Conservation (phyloP, 352 stramenopile genomes). For the Poterioochromonas sp. region DNA sequence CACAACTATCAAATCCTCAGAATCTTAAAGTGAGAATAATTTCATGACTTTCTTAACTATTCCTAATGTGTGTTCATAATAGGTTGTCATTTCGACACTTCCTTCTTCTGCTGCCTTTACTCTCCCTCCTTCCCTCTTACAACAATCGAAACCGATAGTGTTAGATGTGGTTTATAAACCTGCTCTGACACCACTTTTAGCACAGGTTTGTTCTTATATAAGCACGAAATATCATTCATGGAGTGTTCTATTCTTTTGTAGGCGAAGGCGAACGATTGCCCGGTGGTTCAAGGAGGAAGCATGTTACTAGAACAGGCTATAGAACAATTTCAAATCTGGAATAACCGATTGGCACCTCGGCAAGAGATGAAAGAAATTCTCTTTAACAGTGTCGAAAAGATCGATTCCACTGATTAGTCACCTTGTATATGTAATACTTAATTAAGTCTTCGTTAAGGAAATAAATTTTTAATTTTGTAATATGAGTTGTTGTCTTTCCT, state of each 20-base stretch:
- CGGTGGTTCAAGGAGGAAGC: constrained; percentile 86
- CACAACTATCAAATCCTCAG: neutral
- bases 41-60: too few species aligned
- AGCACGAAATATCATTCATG: neutral
- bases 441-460: too few species aligned
- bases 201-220: constrained; percentile 31
- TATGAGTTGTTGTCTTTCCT: too few species aligned
- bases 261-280: constrained; percentile 63
- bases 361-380: constrained; percentile 61
- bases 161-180: constrained; percentile 97
- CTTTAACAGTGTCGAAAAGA: constrained; percentile 51
- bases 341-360: constrained; percentile 53
- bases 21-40: constrained; percentile 50
- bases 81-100: constrained; percentile 89
- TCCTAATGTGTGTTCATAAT: too few species aligned
- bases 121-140: constrained; percentile 50
- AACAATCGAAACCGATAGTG: constrained; percentile 59
- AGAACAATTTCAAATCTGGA: constrained; percentile 91
- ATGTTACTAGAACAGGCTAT: constrained; percentile 96
- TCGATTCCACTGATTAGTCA: neutral
- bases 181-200: constrained; percentile 79
- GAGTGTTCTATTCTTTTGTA: constrained; percentile 48
- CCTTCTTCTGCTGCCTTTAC: constrained; percentile 63
- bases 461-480: too few species aligned
- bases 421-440: too few species aligned